A percentile compares a stretch with the other conserved stretches of the same genome.
Conservation (phyloP, 352 stramenopile species). For the Pythium dissimile region DNA sequence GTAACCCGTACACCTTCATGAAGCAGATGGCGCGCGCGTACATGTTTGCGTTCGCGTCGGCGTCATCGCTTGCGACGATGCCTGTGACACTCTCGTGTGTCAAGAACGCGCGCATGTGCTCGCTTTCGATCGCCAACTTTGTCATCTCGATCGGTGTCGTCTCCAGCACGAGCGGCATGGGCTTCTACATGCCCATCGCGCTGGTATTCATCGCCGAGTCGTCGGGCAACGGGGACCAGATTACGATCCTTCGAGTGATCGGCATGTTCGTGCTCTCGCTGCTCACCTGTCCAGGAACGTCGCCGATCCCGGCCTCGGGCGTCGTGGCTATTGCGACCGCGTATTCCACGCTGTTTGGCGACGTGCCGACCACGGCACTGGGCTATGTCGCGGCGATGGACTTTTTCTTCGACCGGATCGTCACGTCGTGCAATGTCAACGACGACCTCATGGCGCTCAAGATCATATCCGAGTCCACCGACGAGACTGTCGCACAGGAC, state of each 20-base stretch:
- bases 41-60: constrained; percentile 55
- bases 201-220: constrained; percentile 63
- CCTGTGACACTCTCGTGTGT: constrained; percentile 61
- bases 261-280: constrained; percentile 53
- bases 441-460: constrained; percentile 76
- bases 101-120: constrained; percentile 52
- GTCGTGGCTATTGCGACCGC: constrained; percentile 54
- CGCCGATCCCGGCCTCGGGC: constrained; percentile 46
- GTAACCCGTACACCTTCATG: constrained; percentile 70
- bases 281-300: constrained; percentile 41
- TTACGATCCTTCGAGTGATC: constrained; percentile 41
- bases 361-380: constrained; percentile 45
- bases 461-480: constrained; percentile 63
- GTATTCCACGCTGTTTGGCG: constrained; percentile 59
- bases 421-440: constrained; percentile 67
- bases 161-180: constrained; percentile 51
- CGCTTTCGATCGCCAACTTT: constrained; percentile 65
- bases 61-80: constrained; percentile 60
- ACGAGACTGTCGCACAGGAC: constrained; percentile 55
- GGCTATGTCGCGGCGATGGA: constrained; percentile 58
- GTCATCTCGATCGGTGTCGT: constrained; percentile 67
- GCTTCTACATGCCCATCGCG: constrained; percentile 58
- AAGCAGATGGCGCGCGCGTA: constrained; percentile 56
- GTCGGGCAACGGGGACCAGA: constrained; percentile 40
- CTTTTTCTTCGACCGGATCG: constrained; percentile 62